phyloP scores from a whole-genome alignment of 2,329 filamentous ascomycete species.

The Fusarium protoensiforme region DNA sequence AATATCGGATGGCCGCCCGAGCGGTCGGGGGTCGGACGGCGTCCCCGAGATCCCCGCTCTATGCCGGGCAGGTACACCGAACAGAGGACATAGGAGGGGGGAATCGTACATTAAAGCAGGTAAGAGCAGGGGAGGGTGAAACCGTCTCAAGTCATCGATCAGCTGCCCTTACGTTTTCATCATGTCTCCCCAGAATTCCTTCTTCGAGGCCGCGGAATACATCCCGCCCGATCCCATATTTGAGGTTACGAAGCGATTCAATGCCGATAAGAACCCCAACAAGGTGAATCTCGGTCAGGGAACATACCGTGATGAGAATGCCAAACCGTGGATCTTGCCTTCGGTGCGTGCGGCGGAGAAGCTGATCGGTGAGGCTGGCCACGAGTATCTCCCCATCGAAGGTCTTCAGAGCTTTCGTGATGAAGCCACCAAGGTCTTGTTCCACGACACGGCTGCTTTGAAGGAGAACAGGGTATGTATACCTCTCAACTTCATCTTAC shows the following conservation, averaged over 20 bases:
- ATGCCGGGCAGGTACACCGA: neutral
- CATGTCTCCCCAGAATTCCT: slow-evolving; percentile 14
- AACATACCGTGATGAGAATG: slow-evolving; percentile 52
- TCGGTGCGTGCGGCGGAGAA: slow-evolving; percentile 45
- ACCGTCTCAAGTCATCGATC: neutral
- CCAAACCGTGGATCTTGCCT: slow-evolving; percentile 52
- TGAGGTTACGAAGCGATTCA: slow-evolving; percentile 47
- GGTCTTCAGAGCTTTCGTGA: slow-evolving; percentile 48
- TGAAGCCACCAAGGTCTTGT: slow-evolving; percentile 46
- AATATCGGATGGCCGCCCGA: neutral
- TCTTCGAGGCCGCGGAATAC: slow-evolving; percentile 38
- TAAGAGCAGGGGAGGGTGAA: neutral
- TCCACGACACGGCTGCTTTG: slow-evolving; percentile 41
- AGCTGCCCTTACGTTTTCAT: neutral
- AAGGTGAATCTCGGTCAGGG: slow-evolving; percentile 55
- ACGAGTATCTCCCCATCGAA: slow-evolving; percentile 53
- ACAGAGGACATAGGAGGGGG: neutral
- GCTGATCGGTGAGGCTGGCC: slow-evolving; percentile 34
- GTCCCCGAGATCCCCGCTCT: neutral
- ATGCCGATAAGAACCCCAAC: slow-evolving; percentile 42
- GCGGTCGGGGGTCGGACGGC: neutral
- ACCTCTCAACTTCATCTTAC: fast-evolving
- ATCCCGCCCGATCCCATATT: slow-evolving; percentile 49
- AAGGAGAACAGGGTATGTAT: slow-evolving; percentile 45
- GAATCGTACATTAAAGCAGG: neutral